Percentiles rank a stretch among this genome's conserved stretches.
phyloP scores from a whole-genome alignment of 2,329 filamentous ascomycete species.

The Colletotrichum sp. region DNA sequence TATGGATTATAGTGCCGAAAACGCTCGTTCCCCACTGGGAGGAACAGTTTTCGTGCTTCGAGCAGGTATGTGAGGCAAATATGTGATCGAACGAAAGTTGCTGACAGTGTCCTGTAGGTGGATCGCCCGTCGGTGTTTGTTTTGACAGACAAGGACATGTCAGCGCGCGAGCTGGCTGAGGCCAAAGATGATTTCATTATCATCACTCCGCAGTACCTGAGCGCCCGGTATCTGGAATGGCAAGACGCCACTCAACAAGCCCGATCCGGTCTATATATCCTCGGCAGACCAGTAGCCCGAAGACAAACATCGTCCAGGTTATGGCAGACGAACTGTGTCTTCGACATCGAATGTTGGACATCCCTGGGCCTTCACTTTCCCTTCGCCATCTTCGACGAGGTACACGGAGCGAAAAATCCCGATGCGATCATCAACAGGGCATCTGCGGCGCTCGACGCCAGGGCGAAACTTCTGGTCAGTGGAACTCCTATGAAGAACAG shows the following conservation, averaged over 20 bases:
- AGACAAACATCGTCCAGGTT: background rate
- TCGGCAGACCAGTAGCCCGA: background rate
- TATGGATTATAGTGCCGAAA: background rate
- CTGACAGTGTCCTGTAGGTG: background rate
- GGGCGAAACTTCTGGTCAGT: background rate
- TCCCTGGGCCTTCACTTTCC: background rate
- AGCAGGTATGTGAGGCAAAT: background rate
- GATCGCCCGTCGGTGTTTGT: too few relatives aligned
- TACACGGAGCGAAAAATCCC: background rate
- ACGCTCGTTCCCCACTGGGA: background rate
- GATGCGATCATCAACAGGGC: background rate
- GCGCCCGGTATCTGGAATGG: too few relatives aligned
- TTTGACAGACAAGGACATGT: too few relatives aligned
- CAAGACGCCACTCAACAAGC: too few relatives aligned
- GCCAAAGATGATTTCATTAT: too few relatives aligned
- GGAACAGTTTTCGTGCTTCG: background rate
- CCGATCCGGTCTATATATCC: too few relatives aligned
- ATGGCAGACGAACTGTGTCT: background rate
- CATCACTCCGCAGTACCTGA: too few relatives aligned
- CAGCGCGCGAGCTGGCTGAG: too few relatives aligned
- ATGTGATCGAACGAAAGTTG: background rate
- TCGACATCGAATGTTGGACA: background rate
- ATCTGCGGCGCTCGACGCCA: background rate
- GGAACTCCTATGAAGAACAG: too few relatives aligned
- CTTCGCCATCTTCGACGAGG: background rate